These are phyloP conservation scores for Angomonas deanei DNA, from an alignment of 208 protist species.

Conservation along the genomic window DNA sequence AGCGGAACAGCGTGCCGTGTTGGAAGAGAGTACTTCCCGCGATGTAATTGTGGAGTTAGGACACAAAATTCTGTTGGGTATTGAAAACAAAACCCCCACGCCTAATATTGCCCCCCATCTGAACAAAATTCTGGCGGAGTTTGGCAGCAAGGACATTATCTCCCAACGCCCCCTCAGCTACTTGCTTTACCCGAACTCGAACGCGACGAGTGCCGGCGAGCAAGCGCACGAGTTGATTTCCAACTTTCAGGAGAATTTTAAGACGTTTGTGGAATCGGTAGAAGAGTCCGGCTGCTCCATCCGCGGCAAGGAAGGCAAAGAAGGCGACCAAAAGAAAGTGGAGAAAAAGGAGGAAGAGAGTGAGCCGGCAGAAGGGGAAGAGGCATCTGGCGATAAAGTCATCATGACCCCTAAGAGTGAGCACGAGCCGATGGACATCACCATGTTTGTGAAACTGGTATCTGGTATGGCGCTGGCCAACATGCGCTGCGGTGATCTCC, in stretches of 20 bases:
- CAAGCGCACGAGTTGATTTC: slow-evolving; percentile 67
- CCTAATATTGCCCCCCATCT: slow-evolving; percentile 79
- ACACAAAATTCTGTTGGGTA: slow-evolving; percentile 64
- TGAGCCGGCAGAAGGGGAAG: slow-evolving; percentile 1
- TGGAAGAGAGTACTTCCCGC: slow-evolving; percentile 70
- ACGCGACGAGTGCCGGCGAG: slow-evolving; percentile 31
- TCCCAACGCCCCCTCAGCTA: slow-evolving; percentile 78
- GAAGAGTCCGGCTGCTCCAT: slow-evolving; percentile 69
- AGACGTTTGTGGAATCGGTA: slow-evolving; percentile 71
- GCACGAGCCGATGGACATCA: slow-evolving; percentile 72
- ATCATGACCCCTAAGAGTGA: slow-evolving; percentile 52
- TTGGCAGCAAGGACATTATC: slow-evolving; percentile 74
- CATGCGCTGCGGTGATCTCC: slow-evolving; percentile 67
- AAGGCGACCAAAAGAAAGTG: neutral
- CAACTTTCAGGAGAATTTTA: slow-evolving; percentile 78
- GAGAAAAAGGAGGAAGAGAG: slow-evolving; percentile 6
- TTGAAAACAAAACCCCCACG: slow-evolving; percentile 87
- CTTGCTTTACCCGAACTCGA: slow-evolving; percentile 71
- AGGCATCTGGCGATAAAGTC: slow-evolving; percentile 9
- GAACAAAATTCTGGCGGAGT: slow-evolving; percentile 62
- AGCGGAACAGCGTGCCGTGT: slow-evolving; percentile 67
- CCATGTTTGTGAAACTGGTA: slow-evolving; percentile 70
- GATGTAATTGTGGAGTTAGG: slow-evolving; percentile 81
- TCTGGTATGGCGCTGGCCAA: slow-evolving; percentile 83
- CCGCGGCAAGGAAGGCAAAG: neutral